Base-by-base conservation (phyloP, 2,329 filamentous ascomycete species). In the Trichophyton schoenleinii region DNA sequence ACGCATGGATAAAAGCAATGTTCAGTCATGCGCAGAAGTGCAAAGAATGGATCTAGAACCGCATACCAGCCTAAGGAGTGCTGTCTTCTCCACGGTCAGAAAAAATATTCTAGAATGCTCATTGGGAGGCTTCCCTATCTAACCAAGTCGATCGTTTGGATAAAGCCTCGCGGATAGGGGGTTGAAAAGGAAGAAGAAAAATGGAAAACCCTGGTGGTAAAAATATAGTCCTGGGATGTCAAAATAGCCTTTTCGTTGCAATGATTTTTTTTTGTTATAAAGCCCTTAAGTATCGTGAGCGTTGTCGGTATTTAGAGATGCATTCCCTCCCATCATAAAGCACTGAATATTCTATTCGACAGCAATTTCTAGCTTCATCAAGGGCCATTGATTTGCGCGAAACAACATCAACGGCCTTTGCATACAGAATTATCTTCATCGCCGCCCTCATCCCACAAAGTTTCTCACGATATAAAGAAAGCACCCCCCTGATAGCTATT, bases 1-100 rank as follows among this genome's bases (percentile, higher is more conserved):
- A 34, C 31, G 49, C 49, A 55, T 55, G 49, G 49, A 36, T 55
- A 55, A 55, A 55, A 55, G 49, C 49, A 55, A 55, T 55, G 49
- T 55, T 34, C 49, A 49, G 28, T 36, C 15, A 55, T 55, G 28
- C 49, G 49, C 28, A 36, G 49, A 55, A 34, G 28, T 55, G 31
- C 7, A 55, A 55, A 55, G 31, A 55, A 55, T 55, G 28, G 31
- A 36, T 55, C 49, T 55, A 20, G 31, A 55, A 55, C 49, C n/a
- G 49, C 49, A 55, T 13, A 25, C 25, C 8, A 15, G 20, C 28
- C 31, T 55, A 31, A 36, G 6, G 49, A 55, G 28, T 13, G 31
- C 18, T 53, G 49, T 3, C 49, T 55, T 34, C 15, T 36, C 28
- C 8, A n/a, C 25, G 7, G 49, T n/a, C 49, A 18, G n/a, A 15